Base-by-base conservation (phyloP, 1,284 basidiomycete genomes). In the Exobasidium rhododendri region DNA sequence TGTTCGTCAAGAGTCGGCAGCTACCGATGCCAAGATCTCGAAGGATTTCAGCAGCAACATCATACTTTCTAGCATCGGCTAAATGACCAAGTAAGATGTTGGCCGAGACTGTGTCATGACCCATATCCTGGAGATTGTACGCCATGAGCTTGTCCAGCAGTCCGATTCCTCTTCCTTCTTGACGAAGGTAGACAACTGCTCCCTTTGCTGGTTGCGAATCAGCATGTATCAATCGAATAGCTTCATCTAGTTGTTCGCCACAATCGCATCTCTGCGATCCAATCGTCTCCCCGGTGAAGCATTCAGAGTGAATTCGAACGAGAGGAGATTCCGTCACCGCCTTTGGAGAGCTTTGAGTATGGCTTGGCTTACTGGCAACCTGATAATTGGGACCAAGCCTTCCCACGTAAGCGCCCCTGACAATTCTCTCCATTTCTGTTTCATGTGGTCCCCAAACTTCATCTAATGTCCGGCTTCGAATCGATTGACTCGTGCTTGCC, bases 251-350 rank as follows among this genome's bases (percentile, higher is more conserved):
- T 80, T 99, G 96, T 81, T 98, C 94, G 20, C 96, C 96, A 77
- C 96, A 99, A 80, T 99, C 96, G 80, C 96, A 99, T 31, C 96
- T 88, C 88, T 97, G 94, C 77, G 92, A 94, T 10, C 96, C 96
- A 63, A 97, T 88, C 7, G 94, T 98, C 82, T 98, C 96, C 45
- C 96, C 96, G 0, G 96, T 99, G 81, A 94, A 98, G 81, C 96
- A 98, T 80, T 98, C 96, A 22, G 92, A 94, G 82, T 99, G 96
- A 58, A 99, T 94, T 24, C 96, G 87, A 32, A 99, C 88, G 57
- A 98, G 86, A 0, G 96, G 92, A 0, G 88, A 82, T n/a, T 66
- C 53, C 2, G 59, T 61, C 3, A 66, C 58, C n/a, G 24, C 62
- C 58, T 26, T 35, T 24, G n/a, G 2, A 50, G 47, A 6, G 13